phyloP scores from a whole-genome alignment of 176 grass and related monocot genomes.

The Cymbopogon citratus region DNA sequence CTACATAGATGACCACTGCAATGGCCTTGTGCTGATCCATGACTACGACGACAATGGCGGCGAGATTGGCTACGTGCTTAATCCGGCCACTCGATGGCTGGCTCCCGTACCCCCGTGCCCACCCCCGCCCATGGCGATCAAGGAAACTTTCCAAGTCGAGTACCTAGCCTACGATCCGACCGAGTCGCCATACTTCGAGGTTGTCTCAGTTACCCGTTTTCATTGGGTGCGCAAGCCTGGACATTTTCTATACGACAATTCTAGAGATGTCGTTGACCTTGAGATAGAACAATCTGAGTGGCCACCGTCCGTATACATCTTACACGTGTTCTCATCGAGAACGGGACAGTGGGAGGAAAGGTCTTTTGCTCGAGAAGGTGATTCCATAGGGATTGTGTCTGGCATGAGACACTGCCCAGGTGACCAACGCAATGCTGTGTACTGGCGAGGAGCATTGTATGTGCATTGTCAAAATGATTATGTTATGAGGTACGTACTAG shows the following conservation, averaged over 20 bases:
- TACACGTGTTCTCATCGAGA: neutral
- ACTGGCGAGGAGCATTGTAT: neutral
- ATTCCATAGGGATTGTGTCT: neutral
- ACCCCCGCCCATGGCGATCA: too few relatives aligned
- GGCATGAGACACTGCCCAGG: neutral
- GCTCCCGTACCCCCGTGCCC: neutral
- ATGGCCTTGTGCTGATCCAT: neutral
- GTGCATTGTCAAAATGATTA: neutral
- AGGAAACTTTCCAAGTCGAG: neutral
- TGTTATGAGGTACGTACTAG: neutral
- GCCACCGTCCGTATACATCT: neutral
- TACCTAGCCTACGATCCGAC: neutral
- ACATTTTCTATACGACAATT: neutral
- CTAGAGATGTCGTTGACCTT: neutral
- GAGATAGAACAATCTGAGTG: neutral
- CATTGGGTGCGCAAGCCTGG: neutral
- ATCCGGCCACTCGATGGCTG: neutral
- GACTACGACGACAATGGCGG: neutral
- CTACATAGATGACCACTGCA: neutral
- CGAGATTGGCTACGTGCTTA: neutral
- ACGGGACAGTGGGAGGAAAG: neutral
- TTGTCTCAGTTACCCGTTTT: neutral
- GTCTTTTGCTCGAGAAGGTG: neutral
- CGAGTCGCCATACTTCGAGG: neutral
- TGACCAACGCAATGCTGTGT: neutral